Base-by-base conservation (phyloP, 495 filamentous ascomycete species). In the Pyronema domesticum region DNA sequence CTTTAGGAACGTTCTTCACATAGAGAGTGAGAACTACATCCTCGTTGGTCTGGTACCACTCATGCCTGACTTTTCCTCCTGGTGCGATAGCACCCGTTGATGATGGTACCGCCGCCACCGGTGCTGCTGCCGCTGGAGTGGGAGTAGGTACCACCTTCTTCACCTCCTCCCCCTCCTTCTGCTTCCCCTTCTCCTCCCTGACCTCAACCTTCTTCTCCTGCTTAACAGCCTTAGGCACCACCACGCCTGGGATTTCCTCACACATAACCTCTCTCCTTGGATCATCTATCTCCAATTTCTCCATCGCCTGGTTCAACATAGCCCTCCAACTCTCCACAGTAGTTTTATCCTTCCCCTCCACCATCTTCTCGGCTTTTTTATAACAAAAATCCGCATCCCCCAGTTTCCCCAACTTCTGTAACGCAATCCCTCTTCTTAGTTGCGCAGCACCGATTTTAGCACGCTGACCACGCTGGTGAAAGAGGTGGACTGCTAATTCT, bases 391-490 rank as follows among this genome's bases (percentile, higher is more conserved):
- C 73, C 10, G 89, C 80, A 69, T 98, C 86, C 5, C 78, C 88
- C 57, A 78, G 88, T 23, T 78, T 74, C 53, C 76, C 80, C 15
- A 88, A 68, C 46, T 78, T 74, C 65, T 79, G 86, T 7, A 89
- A 70, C 5, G 85, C 74, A 40, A 91, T 77, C 1, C 76, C 85
- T 55, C 91, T 75, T 46, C 91, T 76, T 58, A 94, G 75, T 66
- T 96, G 88, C 6, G 86, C 81, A 19, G 80, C 73, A 10, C 80
- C 75, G 65, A 95, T 89, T 8, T 82, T 72, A 61, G 93, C 86
- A 34, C 86, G 76, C 60, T 83, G 88, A 0, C 76, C 84, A 17
- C 91, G 84, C 47, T 83, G 75, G 15, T 69, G 68, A 3, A 87
- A 86, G 6, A 80, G 70, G 1, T 75, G 62, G 9, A 93, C 74